Conservation (phyloP, 2,329 filamentous ascomycete genomes). For the Aspergillus sp. region DNA sequence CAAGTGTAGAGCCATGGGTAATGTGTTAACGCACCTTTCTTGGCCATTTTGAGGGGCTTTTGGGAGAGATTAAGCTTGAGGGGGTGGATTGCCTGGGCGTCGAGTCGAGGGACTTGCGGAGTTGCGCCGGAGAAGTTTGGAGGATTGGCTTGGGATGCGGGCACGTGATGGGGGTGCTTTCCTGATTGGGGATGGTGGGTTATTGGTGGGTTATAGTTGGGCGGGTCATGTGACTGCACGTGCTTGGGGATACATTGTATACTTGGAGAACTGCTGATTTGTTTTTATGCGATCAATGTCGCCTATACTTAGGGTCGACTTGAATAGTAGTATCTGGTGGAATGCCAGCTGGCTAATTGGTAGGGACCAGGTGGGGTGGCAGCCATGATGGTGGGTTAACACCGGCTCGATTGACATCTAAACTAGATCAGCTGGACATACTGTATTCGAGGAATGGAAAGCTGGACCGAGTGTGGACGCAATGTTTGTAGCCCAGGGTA, state of each 20-base stretch:
- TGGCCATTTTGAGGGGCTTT: slow-evolving; percentile 41
- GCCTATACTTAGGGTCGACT: too few relatives aligned
- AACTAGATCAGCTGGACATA: too few relatives aligned
- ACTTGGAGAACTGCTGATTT: too few relatives aligned
- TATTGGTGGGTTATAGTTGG: neutral
- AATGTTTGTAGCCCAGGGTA: rapidly evolving
- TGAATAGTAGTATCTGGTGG: too few relatives aligned
- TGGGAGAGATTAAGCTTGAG: neutral
- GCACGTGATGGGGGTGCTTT: neutral
- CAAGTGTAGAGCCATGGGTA: too few relatives aligned
- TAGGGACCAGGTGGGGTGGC: too few relatives aligned
- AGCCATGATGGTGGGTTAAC: too few relatives aligned
- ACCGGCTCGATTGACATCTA: too few relatives aligned
- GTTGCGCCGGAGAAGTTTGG: slow-evolving; percentile 13
- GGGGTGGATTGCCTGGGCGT: neutral
- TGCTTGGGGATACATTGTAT: neutral
- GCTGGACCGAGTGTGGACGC: too few relatives aligned
- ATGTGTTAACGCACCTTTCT: slow-evolving; percentile 40
- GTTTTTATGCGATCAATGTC: too few relatives aligned
- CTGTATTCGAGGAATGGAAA: too few relatives aligned
- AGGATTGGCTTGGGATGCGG: neutral
- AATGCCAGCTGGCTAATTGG: too few relatives aligned
- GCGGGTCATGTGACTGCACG: neutral
- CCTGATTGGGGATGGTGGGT: neutral
- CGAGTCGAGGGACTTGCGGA: neutral